Percentiles rank a stretch among this genome's conserved stretches.
Conservation (phyloP, 1,139 yeast genomes). For the Blastobotrys petasosporus region DNA sequence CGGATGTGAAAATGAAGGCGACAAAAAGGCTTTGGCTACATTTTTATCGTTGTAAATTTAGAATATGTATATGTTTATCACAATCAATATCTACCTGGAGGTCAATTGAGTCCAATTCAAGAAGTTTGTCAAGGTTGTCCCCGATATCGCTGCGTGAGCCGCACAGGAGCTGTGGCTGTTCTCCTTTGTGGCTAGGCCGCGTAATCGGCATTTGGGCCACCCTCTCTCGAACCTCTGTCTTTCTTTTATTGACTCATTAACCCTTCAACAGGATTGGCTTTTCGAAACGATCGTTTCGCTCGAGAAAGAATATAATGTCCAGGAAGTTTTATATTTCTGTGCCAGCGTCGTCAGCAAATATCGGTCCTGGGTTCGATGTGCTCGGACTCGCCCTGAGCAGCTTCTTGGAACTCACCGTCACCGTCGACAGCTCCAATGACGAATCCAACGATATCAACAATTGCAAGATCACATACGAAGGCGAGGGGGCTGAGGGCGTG, state of each 20-base stretch:
- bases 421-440: constrained; percentile 47
- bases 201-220: no score
- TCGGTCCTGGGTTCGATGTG: constrained; percentile 98
- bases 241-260: neutral
- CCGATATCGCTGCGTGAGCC: neutral
- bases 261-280: neutral
- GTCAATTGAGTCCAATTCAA: neutral
- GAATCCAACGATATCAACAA: constrained; percentile 57
- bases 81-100: no score
- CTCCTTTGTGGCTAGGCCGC: no score
- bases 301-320: neutral
- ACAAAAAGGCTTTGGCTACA: no score
- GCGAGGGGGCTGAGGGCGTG: constrained; percentile 71
- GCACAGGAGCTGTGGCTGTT: no score
- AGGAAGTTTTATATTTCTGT: constrained; percentile 48
- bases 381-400: constrained; percentile 82
- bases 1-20: no score
- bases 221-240: no score
- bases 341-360: constrained; percentile 96
- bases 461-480: constrained; percentile 65
- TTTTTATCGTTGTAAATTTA: no score
- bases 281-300: neutral
- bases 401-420: constrained; percentile 63
- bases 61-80: no score
- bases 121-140: neutral